A percentile compares a stretch with the other conserved stretches of the same genome.
Conservation (phyloP, 2,329 filamentous ascomycete genomes). For the Pyricularia sp. region DNA sequence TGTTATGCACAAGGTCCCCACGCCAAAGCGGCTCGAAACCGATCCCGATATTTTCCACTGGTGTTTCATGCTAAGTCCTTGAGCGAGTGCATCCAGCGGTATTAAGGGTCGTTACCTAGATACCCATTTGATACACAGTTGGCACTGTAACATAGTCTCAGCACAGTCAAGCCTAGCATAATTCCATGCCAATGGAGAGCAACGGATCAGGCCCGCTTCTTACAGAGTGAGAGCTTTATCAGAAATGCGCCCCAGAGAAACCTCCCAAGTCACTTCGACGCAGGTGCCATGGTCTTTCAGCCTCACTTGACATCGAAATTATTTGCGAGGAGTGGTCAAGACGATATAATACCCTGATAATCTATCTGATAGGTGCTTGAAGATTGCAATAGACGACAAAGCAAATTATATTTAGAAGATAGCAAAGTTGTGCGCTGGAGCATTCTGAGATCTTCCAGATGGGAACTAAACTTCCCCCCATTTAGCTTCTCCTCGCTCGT, state of each 20-base stretch:
- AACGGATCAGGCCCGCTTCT: neutral
- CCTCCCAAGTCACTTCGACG: neutral
- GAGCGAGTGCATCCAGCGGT: neutral
- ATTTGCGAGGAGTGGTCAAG: neutral
- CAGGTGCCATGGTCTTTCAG: neutral
- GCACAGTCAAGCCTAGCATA: neutral
- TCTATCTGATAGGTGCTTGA: neutral
- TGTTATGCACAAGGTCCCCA: slow-evolving; percentile 30
- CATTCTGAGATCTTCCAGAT: neutral
- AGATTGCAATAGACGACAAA: neutral
- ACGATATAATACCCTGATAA: no score
- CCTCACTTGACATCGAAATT: neutral
- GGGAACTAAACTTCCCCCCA: neutral
- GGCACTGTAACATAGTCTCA: neutral
- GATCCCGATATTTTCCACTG: slow-evolving; percentile 38
- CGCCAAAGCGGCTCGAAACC: slow-evolving; percentile 25
- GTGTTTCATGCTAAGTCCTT: slow-evolving; percentile 32
- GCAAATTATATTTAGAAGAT: neutral
- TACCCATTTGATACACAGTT: neutral
- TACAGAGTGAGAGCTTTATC: neutral
- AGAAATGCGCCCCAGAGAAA: neutral
- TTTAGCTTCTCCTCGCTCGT: neutral
- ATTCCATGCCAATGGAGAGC: neutral
- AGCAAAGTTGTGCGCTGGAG: neutral
- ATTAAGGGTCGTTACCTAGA: neutral